phyloP scores from a whole-genome alignment of 2,329 filamentous ascomycete genomes.

The Exophiala dermatitidis region DNA sequence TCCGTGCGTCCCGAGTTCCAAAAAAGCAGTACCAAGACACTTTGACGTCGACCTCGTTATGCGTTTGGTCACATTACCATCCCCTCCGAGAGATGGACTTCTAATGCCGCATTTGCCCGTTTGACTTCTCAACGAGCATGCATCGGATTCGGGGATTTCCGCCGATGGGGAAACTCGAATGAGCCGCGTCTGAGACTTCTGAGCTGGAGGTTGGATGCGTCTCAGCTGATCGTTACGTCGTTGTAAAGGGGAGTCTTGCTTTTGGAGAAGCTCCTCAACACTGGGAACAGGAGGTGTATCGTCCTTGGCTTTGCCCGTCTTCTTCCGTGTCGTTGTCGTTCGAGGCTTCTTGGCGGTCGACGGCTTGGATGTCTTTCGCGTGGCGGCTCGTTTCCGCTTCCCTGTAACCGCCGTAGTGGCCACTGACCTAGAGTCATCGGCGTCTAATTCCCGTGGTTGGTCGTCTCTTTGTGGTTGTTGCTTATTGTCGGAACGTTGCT shows the following conservation, averaged over 20 bases:
- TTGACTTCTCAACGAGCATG: background rate
- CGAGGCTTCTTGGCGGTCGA: slow-evolving; percentile 15
- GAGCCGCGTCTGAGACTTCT: background rate
- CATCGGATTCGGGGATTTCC: slow-evolving; percentile 10
- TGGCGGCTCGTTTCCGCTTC: slow-evolving; percentile 10
- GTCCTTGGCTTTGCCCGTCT: slow-evolving; percentile 2
- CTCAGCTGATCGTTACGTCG: background rate
- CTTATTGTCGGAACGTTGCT: background rate
- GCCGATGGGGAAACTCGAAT: background rate
- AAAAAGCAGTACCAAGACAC: background rate
- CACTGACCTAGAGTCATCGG: background rate
- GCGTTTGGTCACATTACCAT: background rate
- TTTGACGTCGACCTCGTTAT: slow-evolving; percentile 7
- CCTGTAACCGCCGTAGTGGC: slow-evolving; percentile 1
- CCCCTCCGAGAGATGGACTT: slow-evolving; percentile 3
- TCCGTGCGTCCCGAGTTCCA: background rate
- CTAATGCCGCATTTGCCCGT: background rate
- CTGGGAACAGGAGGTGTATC: slow-evolving; percentile 11
- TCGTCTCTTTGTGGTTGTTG: background rate
- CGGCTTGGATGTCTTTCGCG: slow-evolving; percentile 6
- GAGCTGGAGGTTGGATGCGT: background rate
- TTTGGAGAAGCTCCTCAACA: slow-evolving; percentile 18
- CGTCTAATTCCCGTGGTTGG: background rate
- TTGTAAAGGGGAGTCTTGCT: slow-evolving; percentile 2
- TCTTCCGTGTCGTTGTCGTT: slow-evolving; percentile 6